Conservation (phyloP, 345 rosid genomes). For the Lepidium sativum region DNA sequence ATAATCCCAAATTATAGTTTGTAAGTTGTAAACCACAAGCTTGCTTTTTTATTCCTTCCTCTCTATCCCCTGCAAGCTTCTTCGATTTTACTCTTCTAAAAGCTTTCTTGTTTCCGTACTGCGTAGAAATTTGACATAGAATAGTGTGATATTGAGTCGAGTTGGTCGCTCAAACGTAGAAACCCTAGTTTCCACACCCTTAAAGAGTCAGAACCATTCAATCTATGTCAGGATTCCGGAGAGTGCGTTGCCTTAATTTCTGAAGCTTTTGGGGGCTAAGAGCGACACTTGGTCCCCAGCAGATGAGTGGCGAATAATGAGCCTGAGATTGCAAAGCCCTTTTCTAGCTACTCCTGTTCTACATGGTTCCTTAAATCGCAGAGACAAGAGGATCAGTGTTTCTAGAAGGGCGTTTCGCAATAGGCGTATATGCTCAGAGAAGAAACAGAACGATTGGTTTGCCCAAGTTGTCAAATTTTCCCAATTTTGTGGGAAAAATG, state of each 20-base stretch:
- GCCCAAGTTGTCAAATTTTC: constrained; percentile 55
- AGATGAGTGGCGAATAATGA: constrained; percentile 50
- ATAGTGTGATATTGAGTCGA: background rate
- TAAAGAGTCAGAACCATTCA: background rate
- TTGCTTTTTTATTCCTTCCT: background rate
- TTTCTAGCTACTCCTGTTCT: constrained; percentile 48
- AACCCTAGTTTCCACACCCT: background rate
- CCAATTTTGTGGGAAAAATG: constrained; percentile 55
- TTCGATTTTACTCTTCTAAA: background rate
- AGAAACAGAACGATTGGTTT: constrained; percentile 64
- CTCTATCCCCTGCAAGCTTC: background rate
- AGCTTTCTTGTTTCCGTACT: background rate
- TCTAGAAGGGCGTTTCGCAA: constrained; percentile 30
- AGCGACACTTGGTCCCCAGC: constrained; percentile 52
- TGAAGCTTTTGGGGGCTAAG: constrained; percentile 47
- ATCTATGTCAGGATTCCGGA: background rate
- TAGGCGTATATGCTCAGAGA: constrained; percentile 45
- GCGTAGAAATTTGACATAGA: background rate
- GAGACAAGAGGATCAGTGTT: constrained; percentile 14
- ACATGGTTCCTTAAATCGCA: constrained; percentile 17
- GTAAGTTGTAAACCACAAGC: background rate
- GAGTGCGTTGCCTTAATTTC: background rate
- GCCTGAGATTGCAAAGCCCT: constrained; percentile 41
- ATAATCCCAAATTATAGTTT: background rate
- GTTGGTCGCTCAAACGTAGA: background rate